Evolutionary conservation across 139 green algal species (phyloP).

Genomic region (Coelastrella sp.): DNA sequence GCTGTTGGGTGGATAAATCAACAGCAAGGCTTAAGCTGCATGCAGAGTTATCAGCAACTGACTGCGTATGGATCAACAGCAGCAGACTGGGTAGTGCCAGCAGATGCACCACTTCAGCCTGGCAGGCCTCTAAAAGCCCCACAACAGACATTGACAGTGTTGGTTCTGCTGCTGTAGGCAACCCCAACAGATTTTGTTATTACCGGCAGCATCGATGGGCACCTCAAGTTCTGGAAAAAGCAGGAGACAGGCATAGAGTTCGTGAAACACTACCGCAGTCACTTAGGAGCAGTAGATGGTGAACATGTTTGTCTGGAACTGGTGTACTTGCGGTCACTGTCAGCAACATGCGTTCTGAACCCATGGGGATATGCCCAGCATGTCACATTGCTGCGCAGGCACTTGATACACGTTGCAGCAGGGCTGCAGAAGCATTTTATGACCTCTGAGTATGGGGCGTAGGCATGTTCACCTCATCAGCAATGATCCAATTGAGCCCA

Average conservation of each 20-base stretch:
- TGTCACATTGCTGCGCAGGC: background rate
- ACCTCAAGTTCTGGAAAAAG: conserved; percentile 99
- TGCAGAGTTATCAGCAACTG: no score
- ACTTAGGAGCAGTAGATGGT: conserved; percentile 86
- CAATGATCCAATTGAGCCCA: no score
- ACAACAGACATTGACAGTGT: background rate
- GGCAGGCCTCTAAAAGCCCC: background rate
- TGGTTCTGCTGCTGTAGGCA: conserved; percentile 32
- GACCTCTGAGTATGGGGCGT: no score
- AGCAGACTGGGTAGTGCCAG: no score
- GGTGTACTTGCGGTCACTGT: no score
- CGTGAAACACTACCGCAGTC: conserved; percentile 77
- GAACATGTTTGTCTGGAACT: background rate
- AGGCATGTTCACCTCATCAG: no score
- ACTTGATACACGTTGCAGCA: no score
- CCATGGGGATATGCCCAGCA: background rate
- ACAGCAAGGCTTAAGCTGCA: background rate
- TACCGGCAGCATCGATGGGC: conserved; percentile 86
- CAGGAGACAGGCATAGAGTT: conserved; percentile 70
- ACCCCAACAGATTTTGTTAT: conserved; percentile 82
- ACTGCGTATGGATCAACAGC: background rate
- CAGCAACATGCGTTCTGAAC: background rate
- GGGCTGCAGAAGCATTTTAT: no score
- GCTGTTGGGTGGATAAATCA: background rate
- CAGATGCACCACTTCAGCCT: no score